These are phyloP conservation scores for Gentiana macrophylla DNA, from an alignment of 257 asterid genomes.

Conservation along the genomic window DNA sequence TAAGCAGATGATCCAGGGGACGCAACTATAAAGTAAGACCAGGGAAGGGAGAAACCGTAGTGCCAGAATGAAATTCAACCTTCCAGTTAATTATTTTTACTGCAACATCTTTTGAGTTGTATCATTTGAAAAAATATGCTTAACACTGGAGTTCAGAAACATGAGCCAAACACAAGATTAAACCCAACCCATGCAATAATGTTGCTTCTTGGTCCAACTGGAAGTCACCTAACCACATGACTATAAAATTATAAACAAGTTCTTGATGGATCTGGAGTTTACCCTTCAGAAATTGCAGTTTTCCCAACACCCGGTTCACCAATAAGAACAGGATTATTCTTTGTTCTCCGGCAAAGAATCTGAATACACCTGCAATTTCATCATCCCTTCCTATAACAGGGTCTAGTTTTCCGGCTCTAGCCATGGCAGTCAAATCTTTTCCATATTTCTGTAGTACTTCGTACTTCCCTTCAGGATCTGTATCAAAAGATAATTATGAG, in stretches of 20 bases:
- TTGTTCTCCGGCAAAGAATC: slow-evolving; percentile 95
- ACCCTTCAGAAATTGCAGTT: slow-evolving; percentile 99
- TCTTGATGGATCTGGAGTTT: slow-evolving; percentile 9
- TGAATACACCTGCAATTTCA: slow-evolving; percentile 96
- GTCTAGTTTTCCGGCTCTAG: slow-evolving; percentile 91
- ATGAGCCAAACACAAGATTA: too few relatives aligned
- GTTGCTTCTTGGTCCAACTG: too few relatives aligned
- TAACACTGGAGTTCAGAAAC: too few relatives aligned
- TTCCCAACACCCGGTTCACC: slow-evolving; percentile 99
- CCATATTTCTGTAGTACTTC: slow-evolving; percentile 92
- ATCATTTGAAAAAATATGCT: too few relatives aligned
- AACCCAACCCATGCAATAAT: too few relatives aligned
- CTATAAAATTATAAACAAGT: neutral
- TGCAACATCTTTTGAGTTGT: too few relatives aligned
- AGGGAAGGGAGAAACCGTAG: too few relatives aligned
- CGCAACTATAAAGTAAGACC: too few relatives aligned
- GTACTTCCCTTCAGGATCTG: slow-evolving; percentile 96
- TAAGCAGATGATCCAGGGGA: too few relatives aligned
- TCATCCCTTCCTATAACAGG: slow-evolving; percentile 99
- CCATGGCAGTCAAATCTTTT: slow-evolving; percentile 95
- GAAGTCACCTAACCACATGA: too few relatives aligned
- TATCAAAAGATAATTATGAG: slow-evolving; percentile 10
- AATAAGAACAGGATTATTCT: slow-evolving; percentile 88
- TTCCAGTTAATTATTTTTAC: too few relatives aligned
- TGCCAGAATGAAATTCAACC: too few relatives aligned